Evolutionary conservation across 176 grass and related monocot genomes (phyloP).

Genomic region (Avena eriantha): DNA sequence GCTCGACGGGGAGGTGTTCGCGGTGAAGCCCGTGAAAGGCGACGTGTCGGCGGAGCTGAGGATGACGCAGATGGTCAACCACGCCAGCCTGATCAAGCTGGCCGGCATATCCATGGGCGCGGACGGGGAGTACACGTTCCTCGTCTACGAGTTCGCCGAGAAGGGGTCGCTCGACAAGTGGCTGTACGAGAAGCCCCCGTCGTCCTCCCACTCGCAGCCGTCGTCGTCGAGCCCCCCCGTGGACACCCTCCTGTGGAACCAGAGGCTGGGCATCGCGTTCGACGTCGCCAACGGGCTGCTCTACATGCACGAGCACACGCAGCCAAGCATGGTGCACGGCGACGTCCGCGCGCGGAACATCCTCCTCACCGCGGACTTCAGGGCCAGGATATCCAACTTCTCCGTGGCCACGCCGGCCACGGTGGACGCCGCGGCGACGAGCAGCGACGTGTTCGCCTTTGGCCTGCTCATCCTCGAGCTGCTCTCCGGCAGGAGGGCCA

Average conservation of each 20-base stretch:
- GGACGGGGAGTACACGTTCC: slow-evolving; percentile 56
- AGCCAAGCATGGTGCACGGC: slow-evolving; percentile 74
- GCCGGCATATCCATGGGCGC: slow-evolving; percentile 54
- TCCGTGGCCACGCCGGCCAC: slow-evolving; percentile 43
- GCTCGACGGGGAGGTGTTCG: slow-evolving; percentile 58
- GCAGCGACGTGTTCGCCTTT: slow-evolving; percentile 62
- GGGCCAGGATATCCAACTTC: slow-evolving; percentile 69
- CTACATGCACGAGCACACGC: slow-evolving; percentile 88
- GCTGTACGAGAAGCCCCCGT: slow-evolving; percentile 49
- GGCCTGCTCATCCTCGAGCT: slow-evolving; percentile 60
- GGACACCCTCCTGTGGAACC: slow-evolving; percentile 52
- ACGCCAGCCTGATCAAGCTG: slow-evolving; percentile 63
- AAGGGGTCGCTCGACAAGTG: slow-evolving; percentile 76
- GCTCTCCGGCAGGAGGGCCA: slow-evolving; percentile 54
- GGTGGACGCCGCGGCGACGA: slow-evolving; percentile 34
- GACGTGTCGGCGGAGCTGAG: slow-evolving; percentile 58
- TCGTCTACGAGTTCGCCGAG: slow-evolving; percentile 67
- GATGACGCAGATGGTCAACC: slow-evolving; percentile 70
- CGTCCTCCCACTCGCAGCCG: slow-evolving; percentile 29
- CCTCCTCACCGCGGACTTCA: slow-evolving; percentile 62
- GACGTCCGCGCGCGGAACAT: slow-evolving; percentile 63
- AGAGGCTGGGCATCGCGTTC: slow-evolving; percentile 60
- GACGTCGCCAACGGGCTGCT: slow-evolving; percentile 70
- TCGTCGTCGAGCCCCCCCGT: slow-evolving; percentile 40
- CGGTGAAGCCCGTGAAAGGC: slow-evolving; percentile 59